Percentiles rank a stretch among this genome's conserved stretches.
Evolutionary conservation across 2,329 filamentous ascomycete genomes (phyloP).

Genomic region (Thielaviopsis euricoi): DNA sequence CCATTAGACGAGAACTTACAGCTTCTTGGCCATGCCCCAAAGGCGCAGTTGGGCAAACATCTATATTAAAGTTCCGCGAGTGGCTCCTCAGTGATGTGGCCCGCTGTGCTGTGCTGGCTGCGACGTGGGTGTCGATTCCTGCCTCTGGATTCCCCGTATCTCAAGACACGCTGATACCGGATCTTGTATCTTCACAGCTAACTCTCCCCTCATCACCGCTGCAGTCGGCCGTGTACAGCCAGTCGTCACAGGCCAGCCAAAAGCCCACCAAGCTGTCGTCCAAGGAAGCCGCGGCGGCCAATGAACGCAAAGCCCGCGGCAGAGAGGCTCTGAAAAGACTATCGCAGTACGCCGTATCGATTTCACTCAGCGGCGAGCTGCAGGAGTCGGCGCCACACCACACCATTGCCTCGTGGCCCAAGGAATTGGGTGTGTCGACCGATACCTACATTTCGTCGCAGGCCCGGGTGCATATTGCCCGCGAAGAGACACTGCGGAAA

Average conservation of each 20-base stretch:
- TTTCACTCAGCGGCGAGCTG: slow-evolving; percentile 17
- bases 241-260: background rate
- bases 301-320: background rate
- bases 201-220: background rate
- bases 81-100: background rate
- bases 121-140: background rate
- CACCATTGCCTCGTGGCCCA: slow-evolving; percentile 24
- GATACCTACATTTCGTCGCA: slow-evolving; percentile 21
- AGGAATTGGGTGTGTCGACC: slow-evolving; percentile 20
- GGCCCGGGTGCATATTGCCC: background rate
- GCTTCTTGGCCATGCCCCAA: background rate
- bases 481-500: slow-evolving; percentile 5
- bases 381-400: slow-evolving; percentile 13
- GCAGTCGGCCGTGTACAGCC: background rate
- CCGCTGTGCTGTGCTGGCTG: background rate
- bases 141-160: background rate
- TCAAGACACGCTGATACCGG: background rate
- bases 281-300: background rate
- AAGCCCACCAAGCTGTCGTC: background rate
- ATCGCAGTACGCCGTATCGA: slow-evolving; percentile 19
- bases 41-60: background rate
- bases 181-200: background rate
- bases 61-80: background rate
- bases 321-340: slow-evolving; percentile 21
- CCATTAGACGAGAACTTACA: background rate